phyloP scores from a whole-genome alignment of 1,284 basidiomycete genomes.

The Naganishia albida region DNA sequence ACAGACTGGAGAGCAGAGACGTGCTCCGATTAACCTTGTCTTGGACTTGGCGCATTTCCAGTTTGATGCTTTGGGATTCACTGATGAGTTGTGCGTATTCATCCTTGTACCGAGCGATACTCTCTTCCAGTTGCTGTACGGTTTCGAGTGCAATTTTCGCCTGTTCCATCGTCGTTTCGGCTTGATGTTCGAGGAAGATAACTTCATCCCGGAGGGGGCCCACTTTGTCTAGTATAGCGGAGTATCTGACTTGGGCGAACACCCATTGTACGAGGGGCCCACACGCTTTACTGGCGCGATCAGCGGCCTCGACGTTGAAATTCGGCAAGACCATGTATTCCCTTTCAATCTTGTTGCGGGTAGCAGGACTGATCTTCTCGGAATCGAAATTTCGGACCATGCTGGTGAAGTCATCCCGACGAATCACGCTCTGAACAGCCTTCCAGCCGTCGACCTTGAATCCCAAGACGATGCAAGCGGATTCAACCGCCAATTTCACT shows the following conservation, averaged over 20 bases:
- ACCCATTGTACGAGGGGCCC: constrained; percentile 99
- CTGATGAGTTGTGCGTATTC: constrained; percentile 97
- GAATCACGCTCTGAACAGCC: constrained; percentile 92
- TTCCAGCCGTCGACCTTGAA: constrained; percentile 94
- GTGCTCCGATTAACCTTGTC: constrained; percentile 96
- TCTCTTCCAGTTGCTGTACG: constrained; percentile 88
- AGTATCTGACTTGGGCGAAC: constrained; percentile 94
- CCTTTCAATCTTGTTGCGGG: constrained; percentile 89
- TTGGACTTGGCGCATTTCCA: constrained; percentile 97
- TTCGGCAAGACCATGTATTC: constrained; percentile 89
- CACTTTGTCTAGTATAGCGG: constrained; percentile 96
- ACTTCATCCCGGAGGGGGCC: constrained; percentile 96
- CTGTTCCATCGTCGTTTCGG: constrained; percentile 89
- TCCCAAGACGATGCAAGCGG: constrained; percentile 95
- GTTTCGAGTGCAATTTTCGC: constrained; percentile 86
- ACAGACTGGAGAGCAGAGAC: constrained; percentile 90
- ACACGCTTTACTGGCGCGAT: constrained; percentile 94
- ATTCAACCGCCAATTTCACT: constrained; percentile 98
- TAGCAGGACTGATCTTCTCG: constrained; percentile 81
- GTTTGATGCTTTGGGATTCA: constrained; percentile 95
- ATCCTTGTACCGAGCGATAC: constrained; percentile 92
- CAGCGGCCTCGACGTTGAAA: constrained; percentile 94
- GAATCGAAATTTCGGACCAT: constrained; percentile 98
- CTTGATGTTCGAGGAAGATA: constrained; percentile 85
- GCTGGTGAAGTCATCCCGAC: constrained; percentile 95